Percentiles rank a stretch among this genome's conserved stretches.
These are phyloP conservation scores for Aspergillus ochraceus DNA, from an alignment of 2,329 filamentous ascomycete species.

Conservation along the genomic window DNA sequence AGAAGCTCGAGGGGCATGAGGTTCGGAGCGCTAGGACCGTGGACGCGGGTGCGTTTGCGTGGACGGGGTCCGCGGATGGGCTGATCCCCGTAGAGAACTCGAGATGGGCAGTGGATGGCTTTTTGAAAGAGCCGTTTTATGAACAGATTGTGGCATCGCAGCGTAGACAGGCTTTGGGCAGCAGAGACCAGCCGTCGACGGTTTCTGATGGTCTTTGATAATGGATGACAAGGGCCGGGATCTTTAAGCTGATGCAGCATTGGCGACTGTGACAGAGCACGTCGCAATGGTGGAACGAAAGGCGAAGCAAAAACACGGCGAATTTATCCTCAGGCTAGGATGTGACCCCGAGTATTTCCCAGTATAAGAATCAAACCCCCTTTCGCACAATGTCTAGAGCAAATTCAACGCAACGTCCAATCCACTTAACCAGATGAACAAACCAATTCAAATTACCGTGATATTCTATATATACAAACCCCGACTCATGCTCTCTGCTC, in stretches of 20 bases:
- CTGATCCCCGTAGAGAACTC: constrained; percentile 8
- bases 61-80: constrained; percentile 15
- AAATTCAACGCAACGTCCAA: not conserved
- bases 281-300: no score
- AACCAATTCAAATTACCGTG: not conserved
- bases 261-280: no score
- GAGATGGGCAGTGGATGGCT: constrained; percentile 19
- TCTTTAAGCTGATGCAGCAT: not conserved
- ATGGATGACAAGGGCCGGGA: not conserved
- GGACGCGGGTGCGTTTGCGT: constrained; percentile 29
- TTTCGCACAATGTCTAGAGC: not conserved
- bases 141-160: constrained; percentile 16
- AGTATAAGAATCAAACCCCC: no score
- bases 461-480: constrained; percentile 3
- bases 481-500: constrained; percentile 1
- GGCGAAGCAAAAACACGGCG: no score
- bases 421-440: not conserved
- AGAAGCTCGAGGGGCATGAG: constrained; percentile 8
- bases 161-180: constrained; percentile 3
- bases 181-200: not conserved
- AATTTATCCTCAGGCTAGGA: not conserved
- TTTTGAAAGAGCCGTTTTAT: constrained; percentile 19
- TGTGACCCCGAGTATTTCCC: not conserved
- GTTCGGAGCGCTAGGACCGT: constrained; percentile 15
- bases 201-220: not conserved